phyloP scores from a whole-genome alignment of 129 eudicot species.

The Deinandra increscens region DNA sequence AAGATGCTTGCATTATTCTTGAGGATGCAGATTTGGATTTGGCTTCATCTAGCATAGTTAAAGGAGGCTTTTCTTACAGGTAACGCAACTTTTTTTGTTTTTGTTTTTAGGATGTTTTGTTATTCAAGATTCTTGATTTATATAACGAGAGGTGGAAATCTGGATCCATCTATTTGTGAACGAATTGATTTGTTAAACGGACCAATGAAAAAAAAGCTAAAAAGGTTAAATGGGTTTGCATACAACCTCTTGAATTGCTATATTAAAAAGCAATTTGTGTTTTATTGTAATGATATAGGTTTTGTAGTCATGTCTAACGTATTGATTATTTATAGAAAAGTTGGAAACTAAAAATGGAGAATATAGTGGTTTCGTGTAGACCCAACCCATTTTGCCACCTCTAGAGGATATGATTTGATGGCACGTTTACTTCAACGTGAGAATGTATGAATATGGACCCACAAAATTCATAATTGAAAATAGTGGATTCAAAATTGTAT shows the following conservation, averaged over 20 bases:
- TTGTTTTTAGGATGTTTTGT: neutral
- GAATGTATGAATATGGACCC: neutral
- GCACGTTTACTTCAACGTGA: neutral
- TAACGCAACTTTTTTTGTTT: slow-evolving; percentile 9
- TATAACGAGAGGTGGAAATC: neutral
- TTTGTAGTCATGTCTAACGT: too few relatives aligned
- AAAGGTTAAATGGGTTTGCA: neutral
- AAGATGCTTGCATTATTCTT: slow-evolving; percentile 94
- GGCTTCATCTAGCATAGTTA: slow-evolving; percentile 76
- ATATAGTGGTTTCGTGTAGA: neutral
- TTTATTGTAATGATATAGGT: too few relatives aligned
- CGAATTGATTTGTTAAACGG: neutral
- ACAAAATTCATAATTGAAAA: neutral
- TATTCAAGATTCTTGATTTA: neutral
- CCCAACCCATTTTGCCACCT: neutral
- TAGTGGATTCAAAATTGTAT: neutral
- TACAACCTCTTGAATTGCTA: too few relatives aligned
- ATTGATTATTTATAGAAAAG: too few relatives aligned
- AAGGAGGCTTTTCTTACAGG: slow-evolving; percentile 99
- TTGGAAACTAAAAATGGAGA: too few relatives aligned
- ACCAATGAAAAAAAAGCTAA: neutral
- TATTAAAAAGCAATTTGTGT: too few relatives aligned
- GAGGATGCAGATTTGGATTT: slow-evolving; percentile 97
- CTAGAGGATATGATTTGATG: neutral
- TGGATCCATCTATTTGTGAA: neutral